Percentiles rank a stretch among this genome's conserved stretches.
These are phyloP conservation scores for Neurospora tetraspora DNA, from an alignment of 495 filamentous ascomycete genomes.

Conservation along the genomic window DNA sequence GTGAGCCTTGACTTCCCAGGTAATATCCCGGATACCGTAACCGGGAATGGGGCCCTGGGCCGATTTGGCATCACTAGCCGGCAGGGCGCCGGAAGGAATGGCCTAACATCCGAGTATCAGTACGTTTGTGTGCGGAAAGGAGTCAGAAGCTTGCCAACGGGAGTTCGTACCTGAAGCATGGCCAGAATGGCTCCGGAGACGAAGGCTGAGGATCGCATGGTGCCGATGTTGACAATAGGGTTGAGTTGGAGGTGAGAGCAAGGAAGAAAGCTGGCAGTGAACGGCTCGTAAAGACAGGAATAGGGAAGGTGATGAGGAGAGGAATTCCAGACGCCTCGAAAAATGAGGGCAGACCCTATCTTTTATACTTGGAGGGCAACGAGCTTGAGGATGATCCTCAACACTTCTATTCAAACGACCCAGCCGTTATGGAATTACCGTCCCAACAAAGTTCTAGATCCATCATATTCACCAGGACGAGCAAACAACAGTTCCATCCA, in stretches of 20 bases:
- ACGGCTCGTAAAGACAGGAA: neutral
- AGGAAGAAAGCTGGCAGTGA: neutral
- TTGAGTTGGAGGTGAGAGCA: neutral
- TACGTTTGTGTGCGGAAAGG: neutral
- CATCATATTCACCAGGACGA: neutral
- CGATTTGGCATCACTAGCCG: neutral
- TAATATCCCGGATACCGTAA: constrained; percentile 2
- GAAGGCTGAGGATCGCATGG: neutral
- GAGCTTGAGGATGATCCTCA: neutral
- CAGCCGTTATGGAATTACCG: neutral
- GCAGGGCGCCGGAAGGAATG: neutral
- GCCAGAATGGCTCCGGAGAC: neutral
- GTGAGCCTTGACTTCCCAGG: constrained; percentile 6
- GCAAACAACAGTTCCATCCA: neutral
- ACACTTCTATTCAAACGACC: neutral
- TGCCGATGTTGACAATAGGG: neutral
- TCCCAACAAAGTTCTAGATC: neutral
- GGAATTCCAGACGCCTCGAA: neutral
- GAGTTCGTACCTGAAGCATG: neutral
- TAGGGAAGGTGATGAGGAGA: neutral
- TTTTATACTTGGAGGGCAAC: neutral
- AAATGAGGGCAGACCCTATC: neutral
- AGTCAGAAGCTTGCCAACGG: neutral
- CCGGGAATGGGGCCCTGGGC: constrained; percentile 1
- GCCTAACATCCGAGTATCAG: neutral